These are phyloP conservation scores for Protomyces inundatus DNA, from an alignment of 1,139 yeast genomes.

Conservation along the genomic window DNA sequence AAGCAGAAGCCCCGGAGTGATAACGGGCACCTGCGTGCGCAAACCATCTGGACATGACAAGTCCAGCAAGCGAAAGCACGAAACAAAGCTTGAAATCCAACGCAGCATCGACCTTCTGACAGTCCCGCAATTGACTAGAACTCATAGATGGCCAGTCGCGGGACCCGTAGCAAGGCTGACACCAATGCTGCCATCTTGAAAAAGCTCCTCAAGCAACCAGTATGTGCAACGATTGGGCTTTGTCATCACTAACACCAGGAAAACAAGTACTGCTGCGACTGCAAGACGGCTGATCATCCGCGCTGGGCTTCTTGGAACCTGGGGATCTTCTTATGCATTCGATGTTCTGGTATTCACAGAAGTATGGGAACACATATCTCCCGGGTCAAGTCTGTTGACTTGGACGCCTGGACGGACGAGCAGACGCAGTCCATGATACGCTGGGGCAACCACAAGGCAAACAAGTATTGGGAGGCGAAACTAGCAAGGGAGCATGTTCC, in stretches of 20 bases:
- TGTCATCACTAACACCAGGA: conserved; percentile 35
- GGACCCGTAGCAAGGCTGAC: conserved; percentile 35
- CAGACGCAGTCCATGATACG: conserved; percentile 75
- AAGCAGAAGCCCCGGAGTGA: no score
- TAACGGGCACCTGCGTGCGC: no score
- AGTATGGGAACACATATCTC: conserved; percentile 89
- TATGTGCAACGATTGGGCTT: background rate
- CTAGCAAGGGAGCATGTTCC: conserved; percentile 70
- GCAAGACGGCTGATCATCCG: conserved; percentile 83
- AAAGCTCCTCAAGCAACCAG: conserved; percentile 66
- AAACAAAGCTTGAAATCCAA: background rate
- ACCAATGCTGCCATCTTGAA: conserved; percentile 62
- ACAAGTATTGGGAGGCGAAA: conserved; percentile 71
- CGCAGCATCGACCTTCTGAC: background rate
- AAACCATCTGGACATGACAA: no score
- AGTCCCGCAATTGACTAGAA: background rate
- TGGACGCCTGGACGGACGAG: conserved; percentile 95
- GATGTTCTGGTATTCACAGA: conserved; percentile 92
- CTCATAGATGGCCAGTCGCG: conserved; percentile 5
- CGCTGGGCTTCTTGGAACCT: conserved; percentile 97
- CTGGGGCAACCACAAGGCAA: conserved; percentile 83
- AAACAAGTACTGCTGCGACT: conserved; percentile 82
- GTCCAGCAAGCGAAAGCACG: no score
- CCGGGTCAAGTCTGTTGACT: conserved; percentile 76
- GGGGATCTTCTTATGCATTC: conserved; percentile 86